A percentile compares a stretch with the other conserved stretches of the same genome.
Evolutionary conservation across 768 basidiomycete genomes (phyloP).

Genomic region (Holtermanniella nyarrowii): DNA sequence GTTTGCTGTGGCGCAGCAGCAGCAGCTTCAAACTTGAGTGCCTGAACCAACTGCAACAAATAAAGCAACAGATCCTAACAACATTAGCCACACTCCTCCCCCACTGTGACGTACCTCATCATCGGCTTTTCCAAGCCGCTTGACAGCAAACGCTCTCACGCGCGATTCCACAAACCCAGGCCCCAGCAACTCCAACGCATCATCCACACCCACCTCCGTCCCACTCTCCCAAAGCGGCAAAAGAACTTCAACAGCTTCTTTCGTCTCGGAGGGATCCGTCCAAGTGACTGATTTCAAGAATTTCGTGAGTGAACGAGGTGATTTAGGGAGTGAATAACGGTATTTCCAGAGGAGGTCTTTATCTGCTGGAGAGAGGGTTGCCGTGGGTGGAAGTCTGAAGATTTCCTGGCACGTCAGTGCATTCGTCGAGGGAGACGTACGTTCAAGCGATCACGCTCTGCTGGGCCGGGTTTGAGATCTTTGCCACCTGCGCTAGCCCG

Average conservation of each 20-base stretch:
- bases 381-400: constrained; percentile 81
- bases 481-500: constrained; percentile 87
- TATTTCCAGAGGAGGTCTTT: constrained; percentile 98
- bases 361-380: constrained; percentile 74
- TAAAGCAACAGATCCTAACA: constrained; percentile 79
- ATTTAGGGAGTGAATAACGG: constrained; percentile 82
- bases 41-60: constrained; percentile 90
- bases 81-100: constrained; percentile 1
- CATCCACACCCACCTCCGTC: constrained; percentile 90
- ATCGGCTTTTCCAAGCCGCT: constrained; percentile 78
- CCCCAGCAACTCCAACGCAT: constrained; percentile 87
- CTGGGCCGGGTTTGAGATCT: constrained; percentile 93
- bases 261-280: constrained; percentile 91
- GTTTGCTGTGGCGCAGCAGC: constrained; percentile 5
- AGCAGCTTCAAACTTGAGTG: constrained; percentile 86
- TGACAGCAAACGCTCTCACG: constrained; percentile 87
- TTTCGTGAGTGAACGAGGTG: constrained; percentile 74
- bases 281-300: constrained; percentile 97
- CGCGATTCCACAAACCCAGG: constrained; percentile 60
- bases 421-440: constrained; percentile 46
- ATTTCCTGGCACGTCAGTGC: constrained; percentile 53
- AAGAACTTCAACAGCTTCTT: constrained; percentile 92
- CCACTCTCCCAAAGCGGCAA: constrained; percentile 66
- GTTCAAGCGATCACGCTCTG: constrained; percentile 82
- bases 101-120: constrained; percentile 60